Evolutionary conservation across 2,329 filamentous ascomycete species (phyloP).

Genomic region (Trichoderma gracile): DNA sequence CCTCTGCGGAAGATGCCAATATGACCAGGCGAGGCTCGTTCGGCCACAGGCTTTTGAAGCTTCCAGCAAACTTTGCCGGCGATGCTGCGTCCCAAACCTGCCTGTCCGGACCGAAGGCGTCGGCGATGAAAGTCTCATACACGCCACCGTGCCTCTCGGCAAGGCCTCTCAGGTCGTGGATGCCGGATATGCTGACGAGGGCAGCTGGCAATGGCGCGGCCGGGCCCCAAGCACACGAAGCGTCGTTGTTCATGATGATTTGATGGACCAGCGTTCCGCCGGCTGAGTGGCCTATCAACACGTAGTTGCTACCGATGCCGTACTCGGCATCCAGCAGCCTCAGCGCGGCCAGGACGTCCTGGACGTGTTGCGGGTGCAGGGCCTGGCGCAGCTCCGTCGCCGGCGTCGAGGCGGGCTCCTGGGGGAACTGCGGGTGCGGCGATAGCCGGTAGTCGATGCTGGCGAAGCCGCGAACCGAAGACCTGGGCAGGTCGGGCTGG

Average conservation of each 20-base stretch:
- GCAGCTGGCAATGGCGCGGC: constrained; percentile 48
- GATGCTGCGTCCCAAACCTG: constrained; percentile 56
- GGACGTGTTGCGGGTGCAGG: constrained; percentile 59
- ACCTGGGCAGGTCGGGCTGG: constrained; percentile 31
- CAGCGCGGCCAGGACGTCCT: constrained; percentile 57
- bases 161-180: constrained; percentile 64
- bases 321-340: constrained; percentile 49
- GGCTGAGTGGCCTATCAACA: constrained; percentile 63
- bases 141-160: constrained; percentile 45
- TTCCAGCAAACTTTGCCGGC: constrained; percentile 49
- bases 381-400: constrained; percentile 45
- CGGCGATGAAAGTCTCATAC: constrained; percentile 59
- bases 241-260: constrained; percentile 48
- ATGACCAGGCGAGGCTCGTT: constrained; percentile 38
- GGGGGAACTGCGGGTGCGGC: constrained; percentile 49
- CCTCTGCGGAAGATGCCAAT: constrained; percentile 49
- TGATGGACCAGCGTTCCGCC: constrained; percentile 66
- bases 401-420: constrained; percentile 35
- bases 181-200: constrained; percentile 63
- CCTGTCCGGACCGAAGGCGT: constrained; percentile 60
- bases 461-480: constrained; percentile 59
- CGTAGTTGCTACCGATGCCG: constrained; percentile 50
- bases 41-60: constrained; percentile 45
- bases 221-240: constrained; percentile 31
- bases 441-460: constrained; percentile 66